Evolutionary conservation across 345 rosid genomes (phyloP), one percentile per base, ranked within the genome.

Genomic region (Isatis tinctoria): DNA sequence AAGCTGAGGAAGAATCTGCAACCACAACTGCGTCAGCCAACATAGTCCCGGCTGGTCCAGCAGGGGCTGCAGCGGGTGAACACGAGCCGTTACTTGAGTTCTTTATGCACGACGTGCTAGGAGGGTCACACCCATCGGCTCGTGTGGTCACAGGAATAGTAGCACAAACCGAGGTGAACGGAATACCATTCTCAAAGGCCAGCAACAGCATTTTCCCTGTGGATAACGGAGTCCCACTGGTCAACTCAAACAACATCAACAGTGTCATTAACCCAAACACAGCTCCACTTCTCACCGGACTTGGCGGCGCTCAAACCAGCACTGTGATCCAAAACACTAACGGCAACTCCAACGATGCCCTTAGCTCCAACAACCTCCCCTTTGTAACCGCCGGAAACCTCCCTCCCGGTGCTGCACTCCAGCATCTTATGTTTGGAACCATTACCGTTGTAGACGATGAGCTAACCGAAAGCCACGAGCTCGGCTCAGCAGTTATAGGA

Each of bases 381-480:
- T 92, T 90, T 20, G 96, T 92, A 73, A 82, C 93, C 2, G 97
- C 88, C 0, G 96, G 99, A 18, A 89, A 95, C 76, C 88, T 95
- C 66, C 97, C 99, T 3, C 63, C 86, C 0, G 95, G 92, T 10
- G 76, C 89, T 51, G 76, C 94, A 3, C 87, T 92, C n/a, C 96
- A 88, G 71, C 82, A 86, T 57, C 90, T 92, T 53, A 88, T 95
- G 97, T 92, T 95, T 48, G 97, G 98, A 2, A 69, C 97, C 4
- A 86, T 90, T 67, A 92, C 97, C 0, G 98, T 92, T 39, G 78
- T 92, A 11, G 99, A 90, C 27, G 90, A 95, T 35, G 85, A 95
- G 72, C 72, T 95, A 62, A 92, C 97, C 0, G 98, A 88, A 79
- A 90, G 88, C 27, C 92, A 88, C 11, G 97, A 90, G 82, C 74